Conservation (phyloP, 805 yeast species). For the Cyberlindnera petersonii region DNA sequence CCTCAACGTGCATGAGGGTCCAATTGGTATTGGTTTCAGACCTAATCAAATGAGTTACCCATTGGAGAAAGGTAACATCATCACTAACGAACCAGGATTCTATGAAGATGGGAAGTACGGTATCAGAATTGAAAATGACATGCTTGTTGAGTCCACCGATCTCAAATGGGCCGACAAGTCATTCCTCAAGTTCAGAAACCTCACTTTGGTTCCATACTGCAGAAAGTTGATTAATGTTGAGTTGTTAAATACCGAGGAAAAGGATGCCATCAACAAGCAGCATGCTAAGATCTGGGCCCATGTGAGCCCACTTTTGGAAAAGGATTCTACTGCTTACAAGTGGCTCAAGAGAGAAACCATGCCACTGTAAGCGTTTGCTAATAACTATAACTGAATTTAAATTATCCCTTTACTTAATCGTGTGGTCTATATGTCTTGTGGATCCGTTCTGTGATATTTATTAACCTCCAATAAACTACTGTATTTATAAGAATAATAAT, state of each 20-base stretch:
- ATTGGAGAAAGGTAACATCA: slow-evolving; percentile 61
- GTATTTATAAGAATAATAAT: too few species aligned
- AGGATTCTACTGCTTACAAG: slow-evolving; percentile 53
- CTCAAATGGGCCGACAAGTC: slow-evolving; percentile 50
- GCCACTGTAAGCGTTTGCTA: slow-evolving; percentile 2
- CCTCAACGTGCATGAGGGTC: slow-evolving; percentile 92
- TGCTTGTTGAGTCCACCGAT: slow-evolving; percentile 47
- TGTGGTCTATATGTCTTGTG: too few species aligned
- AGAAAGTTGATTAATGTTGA: slow-evolving; percentile 60
- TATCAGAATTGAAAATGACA: slow-evolving; percentile 81
- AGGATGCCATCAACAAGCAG: slow-evolving; percentile 62
- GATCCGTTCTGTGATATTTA: too few species aligned
- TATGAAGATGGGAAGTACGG: slow-evolving; percentile 91
- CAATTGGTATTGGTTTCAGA: slow-evolving; percentile 71
- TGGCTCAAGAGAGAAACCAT: slow-evolving; percentile 68
- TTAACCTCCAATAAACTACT: too few species aligned
- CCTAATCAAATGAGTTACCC: slow-evolving; percentile 48
- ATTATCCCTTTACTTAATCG: too few species aligned
- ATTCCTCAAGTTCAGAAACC: slow-evolving; percentile 72
- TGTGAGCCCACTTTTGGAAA: slow-evolving; percentile 48
- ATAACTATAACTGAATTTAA: too few species aligned
- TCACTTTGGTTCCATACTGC: slow-evolving; percentile 85
- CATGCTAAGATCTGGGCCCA: slow-evolving; percentile 54
- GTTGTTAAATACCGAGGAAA: slow-evolving; percentile 59
- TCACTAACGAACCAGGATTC: slow-evolving; percentile 93